Evolutionary conservation across 495 filamentous ascomycete species (phyloP), one percentile per base, ranked within the genome.

Genomic region (Chaetomium cochliodes): DNA sequence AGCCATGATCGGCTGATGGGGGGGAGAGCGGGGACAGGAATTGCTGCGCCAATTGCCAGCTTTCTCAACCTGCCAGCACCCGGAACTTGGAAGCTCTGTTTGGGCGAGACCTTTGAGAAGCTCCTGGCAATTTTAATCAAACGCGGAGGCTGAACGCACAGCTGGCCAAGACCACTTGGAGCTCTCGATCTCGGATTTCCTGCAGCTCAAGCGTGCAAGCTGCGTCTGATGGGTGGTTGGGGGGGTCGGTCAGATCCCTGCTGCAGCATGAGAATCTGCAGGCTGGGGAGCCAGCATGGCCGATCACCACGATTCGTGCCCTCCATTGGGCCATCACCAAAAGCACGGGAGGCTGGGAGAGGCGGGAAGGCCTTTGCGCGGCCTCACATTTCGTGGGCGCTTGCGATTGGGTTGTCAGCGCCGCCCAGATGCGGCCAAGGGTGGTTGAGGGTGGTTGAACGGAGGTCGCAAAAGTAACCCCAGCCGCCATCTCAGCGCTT

Each of bases 251-350:
- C 66, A 62, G 54, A 51, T 56, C 58, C 69, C 60, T 70, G 69
- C 64, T 70, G 69, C 70, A 53, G 62, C 65, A 65, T 30, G 49
- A 62, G 56, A 74, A 66, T 59, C 68, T 72, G 72, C 72, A 58
- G 64, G 68, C 63, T 65, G 70, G 63, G 62, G 53, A 42, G 65
- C 44, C 58, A 55, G 46, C 62, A 60, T 51, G 50, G 69, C 63
- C 56, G 67, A 72, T 73, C 66, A 67, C 18, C 62, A 44, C 64
- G 67, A 26, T 37, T 59, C 23, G 25, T 37, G 50, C 39, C 28
- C 51, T 59, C 68, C 64, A 72, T 73, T 75, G 73, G 73, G 67
- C 54, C 52, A 18, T 58, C 59, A 39, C 62, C 42, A 33, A n/a
- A 8, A 8, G 33, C 5, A 37, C 6, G 33, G 9, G 33, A 37